These are phyloP conservation scores for Fusarium sp. DNA, from an alignment of 2,329 filamentous ascomycete species.

Conservation along the genomic window DNA sequence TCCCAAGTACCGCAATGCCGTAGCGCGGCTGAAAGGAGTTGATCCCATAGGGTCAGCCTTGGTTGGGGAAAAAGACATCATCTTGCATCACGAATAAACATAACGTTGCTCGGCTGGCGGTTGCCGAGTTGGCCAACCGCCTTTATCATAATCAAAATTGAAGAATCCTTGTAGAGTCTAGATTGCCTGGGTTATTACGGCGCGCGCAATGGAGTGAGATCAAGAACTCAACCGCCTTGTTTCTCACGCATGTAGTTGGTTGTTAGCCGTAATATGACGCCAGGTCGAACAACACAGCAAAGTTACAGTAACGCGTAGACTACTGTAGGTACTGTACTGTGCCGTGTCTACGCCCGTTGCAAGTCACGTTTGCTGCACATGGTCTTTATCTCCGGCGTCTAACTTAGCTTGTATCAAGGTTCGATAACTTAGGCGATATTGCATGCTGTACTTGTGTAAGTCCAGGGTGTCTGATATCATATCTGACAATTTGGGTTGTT, in stretches of 20 bases:
- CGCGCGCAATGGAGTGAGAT: not conserved
- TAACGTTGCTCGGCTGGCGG: slow-evolving; percentile 24
- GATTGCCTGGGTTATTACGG: not conserved
- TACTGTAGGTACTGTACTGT: not conserved
- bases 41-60: slow-evolving; percentile 14
- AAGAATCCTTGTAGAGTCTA: slow-evolving; percentile 6
- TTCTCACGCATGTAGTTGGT: slow-evolving; percentile 7
- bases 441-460: not conserved
- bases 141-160: slow-evolving; percentile 14
- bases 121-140: slow-evolving; percentile 22
- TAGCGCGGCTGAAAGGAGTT: slow-evolving; percentile 1
- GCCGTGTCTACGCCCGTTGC: slow-evolving; percentile 19
- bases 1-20: not conserved
- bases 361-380: slow-evolving; percentile 32
- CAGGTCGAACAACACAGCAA: not conserved
- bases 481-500: not conserved
- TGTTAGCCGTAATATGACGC: not conserved
- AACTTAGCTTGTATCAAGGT: slow-evolving; percentile 12
- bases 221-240: slow-evolving; percentile 22
- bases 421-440: not conserved
- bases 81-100: slow-evolving; percentile 5
- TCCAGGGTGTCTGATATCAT: not conserved
- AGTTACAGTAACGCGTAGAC: not conserved
- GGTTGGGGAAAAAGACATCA: slow-evolving; percentile 7
- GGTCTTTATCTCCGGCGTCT: slow-evolving; percentile 23